Percentiles rank a stretch among this genome's conserved stretches.
Conservation (phyloP, 2,329 filamentous ascomycete genomes). For the Diaporthe citriasiana region DNA sequence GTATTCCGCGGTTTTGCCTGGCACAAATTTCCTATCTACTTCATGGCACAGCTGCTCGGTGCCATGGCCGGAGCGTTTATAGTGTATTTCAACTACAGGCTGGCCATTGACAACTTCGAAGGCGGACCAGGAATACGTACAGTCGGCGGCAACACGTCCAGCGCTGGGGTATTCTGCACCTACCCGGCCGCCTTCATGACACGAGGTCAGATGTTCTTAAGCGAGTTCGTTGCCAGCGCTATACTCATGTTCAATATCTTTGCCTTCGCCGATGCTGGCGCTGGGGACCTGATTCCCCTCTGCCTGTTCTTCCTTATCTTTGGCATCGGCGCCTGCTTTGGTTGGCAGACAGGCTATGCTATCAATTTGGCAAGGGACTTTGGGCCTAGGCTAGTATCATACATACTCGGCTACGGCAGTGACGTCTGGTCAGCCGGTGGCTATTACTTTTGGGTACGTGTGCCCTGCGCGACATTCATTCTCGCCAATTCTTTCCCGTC, state of each 20-base stretch:
- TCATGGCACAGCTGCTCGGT: constrained; percentile 75
- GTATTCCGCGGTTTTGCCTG: constrained; percentile 78
- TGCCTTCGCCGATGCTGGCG: constrained; percentile 74
- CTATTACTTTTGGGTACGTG: constrained; percentile 79
- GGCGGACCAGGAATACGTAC: constrained; percentile 73
- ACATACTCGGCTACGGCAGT: constrained; percentile 76
- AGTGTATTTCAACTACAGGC: constrained; percentile 74
- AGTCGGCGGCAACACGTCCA: constrained; percentile 70
- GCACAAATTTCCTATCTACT: constrained; percentile 78
- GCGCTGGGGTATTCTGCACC: constrained; percentile 80
- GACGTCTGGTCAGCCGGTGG: constrained; percentile 77
- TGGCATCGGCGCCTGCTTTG: constrained; percentile 79
- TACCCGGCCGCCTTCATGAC: constrained; percentile 78
- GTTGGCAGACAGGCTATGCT: constrained; percentile 83
- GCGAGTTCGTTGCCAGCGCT: constrained; percentile 77
- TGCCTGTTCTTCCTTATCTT: constrained; percentile 80
- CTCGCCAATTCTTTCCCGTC: not conserved
- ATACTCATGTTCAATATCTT: constrained; percentile 81
- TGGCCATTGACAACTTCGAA: constrained; percentile 75
- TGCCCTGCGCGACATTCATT: constrained; percentile 36
- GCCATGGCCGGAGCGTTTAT: constrained; percentile 73
- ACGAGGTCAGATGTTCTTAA: constrained; percentile 77
- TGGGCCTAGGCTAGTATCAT: constrained; percentile 75
- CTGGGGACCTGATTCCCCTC: constrained; percentile 70
- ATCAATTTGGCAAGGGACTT: constrained; percentile 83